A percentile compares a stretch with the other conserved stretches of the same genome.
These are phyloP conservation scores for Geotrichum armillariae DNA, from an alignment of 1,139 yeast species.

Conservation along the genomic window DNA sequence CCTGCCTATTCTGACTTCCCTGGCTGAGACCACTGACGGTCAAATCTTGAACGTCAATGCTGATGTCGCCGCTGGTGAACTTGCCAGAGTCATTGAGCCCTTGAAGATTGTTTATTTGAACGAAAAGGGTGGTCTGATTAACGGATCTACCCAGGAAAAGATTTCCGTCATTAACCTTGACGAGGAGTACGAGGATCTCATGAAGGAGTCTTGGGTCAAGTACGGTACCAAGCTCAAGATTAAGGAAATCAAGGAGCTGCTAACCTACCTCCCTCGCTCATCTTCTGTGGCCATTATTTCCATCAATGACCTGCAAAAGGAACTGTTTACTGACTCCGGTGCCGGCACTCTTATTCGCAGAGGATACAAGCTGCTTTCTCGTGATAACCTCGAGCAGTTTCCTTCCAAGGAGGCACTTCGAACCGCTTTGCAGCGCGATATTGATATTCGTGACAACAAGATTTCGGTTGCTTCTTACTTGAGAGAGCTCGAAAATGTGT, in stretches of 20 bases:
- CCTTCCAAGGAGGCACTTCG: slow-evolving; percentile 71
- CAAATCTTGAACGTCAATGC: slow-evolving; percentile 97
- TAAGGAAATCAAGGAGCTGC: slow-evolving; percentile 90
- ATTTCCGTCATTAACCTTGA: slow-evolving; percentile 88
- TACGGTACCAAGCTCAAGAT: slow-evolving; percentile 97
- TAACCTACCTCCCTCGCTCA: slow-evolving; percentile 92
- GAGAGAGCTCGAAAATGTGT: slow-evolving; percentile 58
- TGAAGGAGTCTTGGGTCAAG: slow-evolving; percentile 97
- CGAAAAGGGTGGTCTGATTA: slow-evolving; percentile 96
- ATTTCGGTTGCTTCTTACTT: slow-evolving; percentile 81
- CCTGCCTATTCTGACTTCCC: slow-evolving; percentile 89
- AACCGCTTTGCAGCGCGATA: slow-evolving; percentile 70
- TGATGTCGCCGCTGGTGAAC: slow-evolving; percentile 98
- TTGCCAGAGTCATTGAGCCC: slow-evolving; percentile 96
- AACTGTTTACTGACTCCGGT: slow-evolving; percentile 96
- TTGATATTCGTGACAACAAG: slow-evolving; percentile 44
- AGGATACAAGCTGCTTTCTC: slow-evolving; percentile 83
- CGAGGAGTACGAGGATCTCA: slow-evolving; percentile 87
- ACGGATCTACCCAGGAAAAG: slow-evolving; percentile 89
- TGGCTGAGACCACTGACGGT: slow-evolving; percentile 96
- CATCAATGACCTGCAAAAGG: slow-evolving; percentile 93
- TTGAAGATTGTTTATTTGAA: slow-evolving; percentile 92
- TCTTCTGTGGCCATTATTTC: slow-evolving; percentile 97
- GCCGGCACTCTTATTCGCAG: slow-evolving; percentile 98
- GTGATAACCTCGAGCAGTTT: slow-evolving; percentile 66